Base-by-base conservation (phyloP, 1,139 yeast species). In the Sugiyamaella sp. region DNA sequence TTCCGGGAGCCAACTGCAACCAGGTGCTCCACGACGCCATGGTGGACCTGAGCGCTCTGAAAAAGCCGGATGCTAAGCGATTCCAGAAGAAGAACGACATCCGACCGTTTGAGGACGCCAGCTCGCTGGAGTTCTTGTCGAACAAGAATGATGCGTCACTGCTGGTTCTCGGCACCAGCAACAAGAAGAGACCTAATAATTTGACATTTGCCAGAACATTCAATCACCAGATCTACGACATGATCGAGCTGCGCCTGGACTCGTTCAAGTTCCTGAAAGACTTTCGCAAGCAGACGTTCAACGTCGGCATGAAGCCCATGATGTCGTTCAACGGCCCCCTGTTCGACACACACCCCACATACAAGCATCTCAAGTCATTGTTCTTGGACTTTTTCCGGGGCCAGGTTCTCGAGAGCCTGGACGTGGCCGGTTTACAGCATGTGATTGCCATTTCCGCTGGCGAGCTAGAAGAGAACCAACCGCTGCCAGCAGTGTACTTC, bases 341-440 rank as follows among this genome's bases (percentile, higher is more conserved):
- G 19, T 93, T 93, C 66, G 98, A 95, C 62, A 77, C 83, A 9
- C 93, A 91, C 66, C 97, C 98, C 21, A 85, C 86, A 21, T 91
- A 80, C 74, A 83, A 80, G 71, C 97, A 91, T 59, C 69, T 90
- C 60, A 93, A 93, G 74, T 89, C 97, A 1, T 76, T 91, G 62
- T 91, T 93, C 66, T 67, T 95, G 64, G 99, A 93, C 71, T 87
- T 95, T 70, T 93, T 86, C 79, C 80, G 95, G 60, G 98, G 98
- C 33, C 71, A 89, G 63, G 84, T 80, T 56, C 84, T 95, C 24
- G 85, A 84, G 57, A 77, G 89, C 65, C 91, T 89, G 66, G 99
- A 95, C 71, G 96, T 91, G 53, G 95, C 97, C 3, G 97, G 98
- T 49, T 77, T 93, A 63, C 98, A 93, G 73, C 89, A 88, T 68